Evolutionary conservation across 225 moss, liverwort and hornwort species (phyloP).

Genomic region (Thuidium tamariscinum): DNA sequence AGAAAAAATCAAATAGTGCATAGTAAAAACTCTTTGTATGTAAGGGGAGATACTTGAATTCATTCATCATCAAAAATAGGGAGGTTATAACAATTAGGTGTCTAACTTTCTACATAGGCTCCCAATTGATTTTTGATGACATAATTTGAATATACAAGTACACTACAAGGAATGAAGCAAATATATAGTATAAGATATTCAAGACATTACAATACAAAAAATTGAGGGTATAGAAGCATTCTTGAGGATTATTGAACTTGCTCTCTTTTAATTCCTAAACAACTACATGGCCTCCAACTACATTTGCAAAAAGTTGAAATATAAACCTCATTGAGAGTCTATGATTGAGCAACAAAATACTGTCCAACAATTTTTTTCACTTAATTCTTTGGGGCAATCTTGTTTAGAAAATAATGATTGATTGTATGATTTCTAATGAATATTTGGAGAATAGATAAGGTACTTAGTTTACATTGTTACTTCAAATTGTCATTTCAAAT

Average conservation of each 20-base stretch:
- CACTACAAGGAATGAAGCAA: background rate
- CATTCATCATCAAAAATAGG: background rate
- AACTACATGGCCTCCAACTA: too few species aligned
- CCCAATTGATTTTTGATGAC: background rate
- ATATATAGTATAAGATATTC: background rate
- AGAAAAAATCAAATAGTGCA: too few species aligned
- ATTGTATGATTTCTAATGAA: background rate
- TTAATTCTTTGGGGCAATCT: accelerated
- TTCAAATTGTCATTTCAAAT: background rate
- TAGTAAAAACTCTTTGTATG: background rate
- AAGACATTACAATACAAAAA: background rate
- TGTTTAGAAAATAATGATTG: background rate
- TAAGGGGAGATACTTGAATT: background rate
- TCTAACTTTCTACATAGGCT: background rate
- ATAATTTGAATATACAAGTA: background rate
- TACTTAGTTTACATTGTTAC: accelerated
- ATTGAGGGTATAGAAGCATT: background rate
- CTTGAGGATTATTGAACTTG: background rate
- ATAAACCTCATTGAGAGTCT: accelerated
- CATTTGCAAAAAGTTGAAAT: background rate
- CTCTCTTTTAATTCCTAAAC: background rate
- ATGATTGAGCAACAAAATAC: too few species aligned
- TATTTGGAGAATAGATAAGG: background rate
- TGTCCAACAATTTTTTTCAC: accelerated
- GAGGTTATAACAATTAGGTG: background rate